A percentile compares a stretch with the other conserved stretches of the same genome.
These are phyloP conservation scores for Calycina herbarum DNA, from an alignment of 2,329 filamentous ascomycete genomes.

Conservation along the genomic window DNA sequence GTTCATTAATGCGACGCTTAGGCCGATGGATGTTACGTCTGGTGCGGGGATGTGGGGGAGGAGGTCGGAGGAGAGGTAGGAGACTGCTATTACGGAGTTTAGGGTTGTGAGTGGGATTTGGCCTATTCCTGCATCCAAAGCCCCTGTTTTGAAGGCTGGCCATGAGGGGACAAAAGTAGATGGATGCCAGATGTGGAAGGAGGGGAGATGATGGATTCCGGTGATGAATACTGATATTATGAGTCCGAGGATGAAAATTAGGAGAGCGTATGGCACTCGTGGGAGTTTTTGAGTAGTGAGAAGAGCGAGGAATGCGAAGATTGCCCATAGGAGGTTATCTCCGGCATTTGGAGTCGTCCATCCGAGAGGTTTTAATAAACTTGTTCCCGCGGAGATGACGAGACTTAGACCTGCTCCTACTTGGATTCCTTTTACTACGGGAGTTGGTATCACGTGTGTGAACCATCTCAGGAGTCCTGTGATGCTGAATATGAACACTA, in stretches of 20 bases:
- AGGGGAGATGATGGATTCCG: conserved; percentile 46
- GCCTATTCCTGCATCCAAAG: conserved; percentile 60
- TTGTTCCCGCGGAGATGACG: conserved; percentile 72
- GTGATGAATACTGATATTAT: conserved; percentile 57
- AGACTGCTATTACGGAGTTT: conserved; percentile 89
- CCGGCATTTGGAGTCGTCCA: conserved; percentile 67
- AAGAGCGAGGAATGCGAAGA: conserved; percentile 71
- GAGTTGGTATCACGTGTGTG: conserved; percentile 67
- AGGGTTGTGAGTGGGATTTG: conserved; percentile 89
- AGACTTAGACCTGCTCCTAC: conserved; percentile 86
- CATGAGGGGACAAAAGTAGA: conserved; percentile 46
- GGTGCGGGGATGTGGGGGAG: conserved; percentile 69
- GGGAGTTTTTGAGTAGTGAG: conserved; percentile 64
- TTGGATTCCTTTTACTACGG: conserved; percentile 93
- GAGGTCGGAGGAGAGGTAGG: conserved; percentile 74
- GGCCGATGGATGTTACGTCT: conserved; percentile 72
- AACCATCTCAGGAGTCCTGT: conserved; percentile 78
- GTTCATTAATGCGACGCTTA: conserved; percentile 84
- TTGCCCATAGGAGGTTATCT: conserved; percentile 77
- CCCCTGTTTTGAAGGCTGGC: conserved; percentile 50
- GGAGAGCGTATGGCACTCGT: conserved; percentile 74
- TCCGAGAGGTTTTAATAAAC: conserved; percentile 64
- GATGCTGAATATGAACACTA: conserved; percentile 73
- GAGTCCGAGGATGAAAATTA: conserved; percentile 69
- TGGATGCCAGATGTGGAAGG: conserved; percentile 62